Percentiles rank a stretch among this genome's conserved stretches.
Evolutionary conservation across 2,329 filamentous ascomycete genomes (phyloP).

Genomic region (Colletotrichum filicis): DNA sequence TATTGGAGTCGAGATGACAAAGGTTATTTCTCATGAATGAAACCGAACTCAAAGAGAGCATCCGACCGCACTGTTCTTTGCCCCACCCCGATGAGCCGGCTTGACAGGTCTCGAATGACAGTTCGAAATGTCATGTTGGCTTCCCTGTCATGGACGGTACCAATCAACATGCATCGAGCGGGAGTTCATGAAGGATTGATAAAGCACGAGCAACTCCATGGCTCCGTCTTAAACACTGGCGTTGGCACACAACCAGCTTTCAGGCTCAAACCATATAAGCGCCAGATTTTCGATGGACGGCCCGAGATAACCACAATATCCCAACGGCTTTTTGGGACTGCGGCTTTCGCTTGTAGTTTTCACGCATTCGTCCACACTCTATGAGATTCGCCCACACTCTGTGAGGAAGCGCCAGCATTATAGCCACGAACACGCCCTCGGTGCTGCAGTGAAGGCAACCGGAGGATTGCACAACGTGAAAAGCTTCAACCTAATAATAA

Average conservation of each 20-base stretch:
- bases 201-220: not conserved
- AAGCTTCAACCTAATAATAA: not conserved
- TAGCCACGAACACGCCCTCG: not conserved
- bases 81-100: too few relatives aligned
- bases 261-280: not conserved
- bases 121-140: not conserved
- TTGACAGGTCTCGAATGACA: not conserved
- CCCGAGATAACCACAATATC: not conserved
- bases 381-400: not conserved
- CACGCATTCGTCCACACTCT: not conserved
- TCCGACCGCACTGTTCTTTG: not conserved
- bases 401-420: not conserved
- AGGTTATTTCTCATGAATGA: not conserved
- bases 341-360: not conserved
- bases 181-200: not conserved
- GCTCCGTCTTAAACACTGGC: not conserved
- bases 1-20: not conserved
- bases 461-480: not conserved
- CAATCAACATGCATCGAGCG: not conserved
- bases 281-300: not conserved
- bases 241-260: not conserved
- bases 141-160: not conserved
- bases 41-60: not conserved
- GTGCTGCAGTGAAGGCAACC: not conserved
- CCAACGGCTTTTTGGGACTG: not conserved